Evolutionary conservation across 1,139 yeast species (phyloP).

Genomic region (Schizosaccharomyces versatilis): DNA sequence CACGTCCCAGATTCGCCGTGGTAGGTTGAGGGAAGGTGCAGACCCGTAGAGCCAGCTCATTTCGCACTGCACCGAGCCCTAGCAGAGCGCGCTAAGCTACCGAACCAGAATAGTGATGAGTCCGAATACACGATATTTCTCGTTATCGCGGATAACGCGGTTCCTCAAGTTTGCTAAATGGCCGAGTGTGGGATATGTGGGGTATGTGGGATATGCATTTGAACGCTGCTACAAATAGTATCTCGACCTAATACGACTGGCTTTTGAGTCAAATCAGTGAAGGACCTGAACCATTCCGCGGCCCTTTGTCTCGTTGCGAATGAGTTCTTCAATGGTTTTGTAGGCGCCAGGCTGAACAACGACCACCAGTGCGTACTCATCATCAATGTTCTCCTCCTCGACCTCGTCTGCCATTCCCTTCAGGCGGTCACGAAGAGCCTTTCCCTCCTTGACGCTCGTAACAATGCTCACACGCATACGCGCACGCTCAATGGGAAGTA

Average conservation of each 20-base stretch:
- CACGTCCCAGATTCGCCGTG: not conserved
- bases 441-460: conserved; percentile 27
- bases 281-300: conserved; percentile 58
- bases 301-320: conserved; percentile 32
- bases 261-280: conserved; percentile 29
- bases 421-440: conserved; percentile 29
- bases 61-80: too few relatives aligned
- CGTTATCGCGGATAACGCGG: too few relatives aligned
- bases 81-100: too few relatives aligned
- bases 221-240: not conserved
- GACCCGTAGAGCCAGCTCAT: too few relatives aligned
- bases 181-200: too few relatives aligned
- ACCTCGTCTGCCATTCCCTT: conserved; percentile 31
- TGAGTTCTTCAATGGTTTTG: conserved; percentile 40
- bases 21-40: too few relatives aligned
- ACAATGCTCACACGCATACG: conserved; percentile 63
- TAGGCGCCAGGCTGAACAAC: conserved; percentile 78
- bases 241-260: conserved; percentile 1
- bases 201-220: too few relatives aligned
- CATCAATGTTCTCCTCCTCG: conserved; percentile 30
- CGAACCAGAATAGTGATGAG: too few relatives aligned
- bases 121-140: too few relatives aligned
- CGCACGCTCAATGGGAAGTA: conserved; percentile 84
- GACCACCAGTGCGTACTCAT: conserved; percentile 40
- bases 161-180: too few relatives aligned